Base-by-base conservation (phyloP, 2,329 filamentous ascomycete genomes). In the Sporothrix humicola region DNA sequence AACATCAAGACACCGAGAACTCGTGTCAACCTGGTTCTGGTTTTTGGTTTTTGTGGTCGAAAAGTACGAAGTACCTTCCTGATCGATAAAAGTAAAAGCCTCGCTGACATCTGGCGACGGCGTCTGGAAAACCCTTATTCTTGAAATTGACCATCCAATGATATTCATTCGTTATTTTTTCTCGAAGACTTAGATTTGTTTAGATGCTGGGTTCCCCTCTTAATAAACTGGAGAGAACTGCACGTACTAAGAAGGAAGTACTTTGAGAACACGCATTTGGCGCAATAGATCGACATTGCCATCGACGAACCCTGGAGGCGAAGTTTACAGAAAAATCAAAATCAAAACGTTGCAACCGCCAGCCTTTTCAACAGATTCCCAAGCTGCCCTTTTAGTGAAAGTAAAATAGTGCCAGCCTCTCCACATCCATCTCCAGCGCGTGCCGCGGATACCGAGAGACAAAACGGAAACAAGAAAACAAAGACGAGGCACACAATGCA, bases 371-470 rank as follows among this genome's bases (percentile, higher is more conserved):
- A 52, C 52, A 54, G 52, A 20, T 54, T 54, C n/a, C 52, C 31
- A 37, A 37, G 31, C 31, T 37, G 31, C 31, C 31, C 31, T 37
- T 37, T 37, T 37, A 37, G 31, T 37, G 31, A 37, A 37, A 6
- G 31, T 3, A 37, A 37, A 37, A 37, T 37, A 37, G 31, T 37
- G 31, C 31, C 31, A 37, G 31, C 31, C 31, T 37, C 31, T 37
- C 31, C 31, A 37, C 31, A 5, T 7, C 4, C 31, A 37, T 54
- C 52, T 54, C 31, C 8, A 42, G 59, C 59, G 59, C 59, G 37
- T 63, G 59, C 37, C 59, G 59, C 59, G 59, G 37, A 20, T 44
- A 63, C 37, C 59, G 37, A 42, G 59, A 63, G 37, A 63, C n/a
- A 37, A 20, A 54, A 44, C 31, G 17, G 15, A 61, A 59, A 10